Evolutionary conservation across 495 filamentous ascomycete genomes (phyloP), one percentile per base, ranked within the genome.

Genomic region (Massariosphaeria phaeospora): DNA sequence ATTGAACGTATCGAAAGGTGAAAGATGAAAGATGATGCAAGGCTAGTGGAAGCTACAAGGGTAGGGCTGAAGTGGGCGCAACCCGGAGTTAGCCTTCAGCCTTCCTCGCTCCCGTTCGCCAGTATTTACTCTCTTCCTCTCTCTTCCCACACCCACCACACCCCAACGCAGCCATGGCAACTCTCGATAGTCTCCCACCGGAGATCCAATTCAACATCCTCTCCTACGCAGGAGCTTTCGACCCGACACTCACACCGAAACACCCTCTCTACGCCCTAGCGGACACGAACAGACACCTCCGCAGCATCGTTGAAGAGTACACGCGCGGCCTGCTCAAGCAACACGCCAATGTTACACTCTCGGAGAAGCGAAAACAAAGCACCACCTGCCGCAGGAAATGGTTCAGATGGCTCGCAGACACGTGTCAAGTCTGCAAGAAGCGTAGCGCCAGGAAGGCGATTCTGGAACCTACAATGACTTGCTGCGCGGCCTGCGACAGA

Each of bases 151-250:
- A 40, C 20, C 5, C 41, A 27, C 41, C 20, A 27, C 41, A 26
- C 25, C 15, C 8, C 12, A 3, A 4, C 30, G 30, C 30, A 26
- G 17, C 42, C 13, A 52, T 52, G 49, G 8, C 26, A n/a, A 54
- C 36, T 8, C 47, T 59, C 21, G 34, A 46, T 6, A 47, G 23
- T 3, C 41, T 59, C 7, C 48, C 55, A 8, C 18, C 41, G 0
- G 55, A 59, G 30, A 52, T 59, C 30, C 34, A 52, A 2, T 59
- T 48, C 48, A 34, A 34, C 29, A 42, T 59, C 29, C 48, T 59
- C 25, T 52, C 55, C 29, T 59, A 17, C 25, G 12, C 25, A 13
- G 31, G 15, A 2, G 30, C 55, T 13, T 52, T 52, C 30, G 33
- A 52, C 31, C 36, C 40, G 15, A 39, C 12, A 2, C 31, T 31